Evolutionary conservation across 345 rosid genomes (phyloP).

Genomic region (Pistacia integerrima): DNA sequence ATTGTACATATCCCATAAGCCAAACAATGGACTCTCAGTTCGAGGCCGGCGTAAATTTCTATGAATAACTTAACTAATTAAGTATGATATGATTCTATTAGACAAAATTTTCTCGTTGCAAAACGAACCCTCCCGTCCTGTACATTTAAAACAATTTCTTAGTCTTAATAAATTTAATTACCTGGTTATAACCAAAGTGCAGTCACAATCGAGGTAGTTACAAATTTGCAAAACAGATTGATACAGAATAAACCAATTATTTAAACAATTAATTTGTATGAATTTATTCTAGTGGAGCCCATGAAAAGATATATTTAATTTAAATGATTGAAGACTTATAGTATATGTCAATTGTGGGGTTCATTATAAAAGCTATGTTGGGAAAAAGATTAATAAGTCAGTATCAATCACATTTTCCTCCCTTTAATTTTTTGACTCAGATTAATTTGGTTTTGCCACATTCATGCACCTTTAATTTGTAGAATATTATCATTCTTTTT

Average conservation of each 20-base stretch:
- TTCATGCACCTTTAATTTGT: slow-evolving; percentile 21
- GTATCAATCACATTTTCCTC: slow-evolving; percentile 6
- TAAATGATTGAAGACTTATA: not conserved
- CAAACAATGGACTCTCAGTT: slow-evolving; percentile 31
- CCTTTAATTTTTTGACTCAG: slow-evolving; percentile 9
- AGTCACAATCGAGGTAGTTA: slow-evolving; percentile 28
- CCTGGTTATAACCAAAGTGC: slow-evolving; percentile 15
- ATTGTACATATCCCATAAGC: slow-evolving; percentile 21
- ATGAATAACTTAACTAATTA: slow-evolving; percentile 14
- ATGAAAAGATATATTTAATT: not conserved
- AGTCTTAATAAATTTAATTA: not conserved
- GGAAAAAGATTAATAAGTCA: slow-evolving; percentile 5
- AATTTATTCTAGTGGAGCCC: slow-evolving; percentile 18
- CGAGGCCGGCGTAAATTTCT: slow-evolving; percentile 26
- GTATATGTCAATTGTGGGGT: slow-evolving; percentile 22
- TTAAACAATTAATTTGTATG: not conserved
- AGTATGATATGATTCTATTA: not conserved
- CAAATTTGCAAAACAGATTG: slow-evolving; percentile 2
- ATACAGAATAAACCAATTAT: too few species aligned
- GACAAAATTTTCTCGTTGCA: not conserved
- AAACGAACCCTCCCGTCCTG: slow-evolving; percentile 18
- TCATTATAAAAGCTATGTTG: slow-evolving; percentile 19
- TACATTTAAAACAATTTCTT: not conserved
- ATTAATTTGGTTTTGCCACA: slow-evolving; percentile 12
- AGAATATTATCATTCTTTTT: not conserved